A percentile compares a stretch with the other conserved stretches of the same genome.
These are phyloP conservation scores for Scleromitrula shiraiana DNA, from an alignment of 2,329 filamentous ascomycete genomes.

Conservation along the genomic window DNA sequence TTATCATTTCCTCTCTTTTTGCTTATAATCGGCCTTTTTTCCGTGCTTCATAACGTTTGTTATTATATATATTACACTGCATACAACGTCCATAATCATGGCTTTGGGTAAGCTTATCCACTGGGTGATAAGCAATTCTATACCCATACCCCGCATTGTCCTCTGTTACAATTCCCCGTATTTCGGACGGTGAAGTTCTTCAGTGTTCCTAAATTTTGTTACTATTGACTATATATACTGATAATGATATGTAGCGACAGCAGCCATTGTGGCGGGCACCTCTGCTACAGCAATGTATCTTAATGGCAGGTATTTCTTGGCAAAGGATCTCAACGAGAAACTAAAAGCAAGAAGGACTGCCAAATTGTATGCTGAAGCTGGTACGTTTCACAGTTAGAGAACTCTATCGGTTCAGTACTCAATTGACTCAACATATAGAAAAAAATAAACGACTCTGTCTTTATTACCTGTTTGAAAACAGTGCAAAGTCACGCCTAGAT, in stretches of 20 bases:
- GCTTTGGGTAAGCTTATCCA: too few species aligned
- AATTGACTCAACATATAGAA: neutral
- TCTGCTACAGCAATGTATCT: constrained; percentile 49
- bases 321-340: constrained; percentile 50
- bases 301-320: constrained; percentile 61
- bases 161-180: neutral
- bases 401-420: too few species aligned
- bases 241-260: constrained; percentile 13
- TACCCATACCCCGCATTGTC: neutral
- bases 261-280: constrained; percentile 28
- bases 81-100: too few species aligned
- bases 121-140: too few species aligned
- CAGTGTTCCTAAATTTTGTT: neutral
- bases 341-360: constrained; percentile 34
- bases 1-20: neutral
- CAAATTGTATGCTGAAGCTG: constrained; percentile 39
- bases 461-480: constrained; percentile 58
- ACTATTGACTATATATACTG: neutral
- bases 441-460: constrained; percentile 45
- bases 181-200: neutral
- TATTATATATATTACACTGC: too few species aligned
- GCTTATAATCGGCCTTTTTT: neutral
- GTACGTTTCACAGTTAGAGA: constrained; percentile 31
- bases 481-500: constrained; percentile 43
- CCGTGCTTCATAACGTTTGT: too few species aligned